phyloP scores from a whole-genome alignment of 768 basidiomycete genomes.

The Collybia mongolica region DNA sequence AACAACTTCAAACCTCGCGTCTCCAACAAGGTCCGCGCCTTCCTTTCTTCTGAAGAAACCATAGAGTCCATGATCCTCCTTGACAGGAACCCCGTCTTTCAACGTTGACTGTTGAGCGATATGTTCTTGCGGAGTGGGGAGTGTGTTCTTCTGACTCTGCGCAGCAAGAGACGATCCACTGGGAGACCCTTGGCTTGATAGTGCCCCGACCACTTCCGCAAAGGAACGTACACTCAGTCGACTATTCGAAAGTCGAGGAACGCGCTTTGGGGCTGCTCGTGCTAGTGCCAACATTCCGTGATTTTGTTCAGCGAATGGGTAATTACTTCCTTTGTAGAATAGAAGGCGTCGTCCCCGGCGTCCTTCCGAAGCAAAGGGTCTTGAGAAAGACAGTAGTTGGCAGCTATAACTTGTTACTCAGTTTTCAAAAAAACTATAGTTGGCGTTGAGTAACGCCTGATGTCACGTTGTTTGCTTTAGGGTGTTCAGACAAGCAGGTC shows the following conservation, averaged over 20 bases:
- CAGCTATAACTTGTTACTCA: no score
- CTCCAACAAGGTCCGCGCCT: conserved; percentile 39
- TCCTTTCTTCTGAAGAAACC: conserved; percentile 70
- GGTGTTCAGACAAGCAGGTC: background rate
- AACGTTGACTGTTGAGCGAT: conserved; percentile 7
- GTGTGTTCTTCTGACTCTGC: background rate
- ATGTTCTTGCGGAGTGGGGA: conserved; percentile 5
- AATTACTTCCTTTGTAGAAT: no score
- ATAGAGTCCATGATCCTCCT: conserved; percentile 71
- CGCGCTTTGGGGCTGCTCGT: conserved; percentile 9
- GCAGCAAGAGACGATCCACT: background rate
- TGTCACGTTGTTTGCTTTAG: no score
- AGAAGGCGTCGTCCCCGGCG: no score
- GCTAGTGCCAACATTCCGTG: conserved; percentile 10
- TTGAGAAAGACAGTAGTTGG: no score
- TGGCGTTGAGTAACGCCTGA: no score
- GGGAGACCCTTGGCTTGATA: background rate
- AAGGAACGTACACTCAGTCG: conserved; percentile 21
- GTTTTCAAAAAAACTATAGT: no score
- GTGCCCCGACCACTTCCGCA: conserved; percentile 18
- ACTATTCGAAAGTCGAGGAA: conserved; percentile 3
- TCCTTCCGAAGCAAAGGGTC: no score
- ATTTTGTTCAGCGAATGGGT: background rate
- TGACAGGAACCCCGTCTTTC: conserved; percentile 31
- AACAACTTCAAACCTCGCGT: conserved; percentile 50